Base-by-base conservation (phyloP, 164 flowering plant genomes). In the Euptelea pleiosperma region DNA sequence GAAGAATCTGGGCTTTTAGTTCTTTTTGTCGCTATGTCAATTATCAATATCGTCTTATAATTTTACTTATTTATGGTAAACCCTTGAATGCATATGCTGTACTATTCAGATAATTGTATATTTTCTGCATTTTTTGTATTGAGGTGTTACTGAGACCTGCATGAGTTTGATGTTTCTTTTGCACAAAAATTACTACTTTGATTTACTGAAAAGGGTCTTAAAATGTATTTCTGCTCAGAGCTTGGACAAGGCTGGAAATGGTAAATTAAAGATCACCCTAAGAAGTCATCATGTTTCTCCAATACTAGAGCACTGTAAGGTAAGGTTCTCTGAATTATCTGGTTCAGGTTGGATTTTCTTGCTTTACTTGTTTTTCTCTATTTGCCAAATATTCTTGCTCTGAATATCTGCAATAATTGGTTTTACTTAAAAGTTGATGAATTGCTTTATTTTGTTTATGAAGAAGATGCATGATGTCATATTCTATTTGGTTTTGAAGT, bases 221-320 rank as follows among this genome's bases (percentile, higher is more conserved):
- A 36, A 49, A 34, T 43, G 2, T 55, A 49, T 56, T 48, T 55
- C 25, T 59, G 5, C 52, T 49, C 88, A 93, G 98, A 74, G 69
- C 57, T 75, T 89, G 52, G 88, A 77, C 21, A 84, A 64, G 69
- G 77, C 63, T 67, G 78, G 73, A 55, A 72, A 76, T 60, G 82
- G 86, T 26, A 82, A 76, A 74, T 74, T 79, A 42, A 89, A 86
- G 78, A 64, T 93, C 52, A 46, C 60, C 6, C 53, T 93, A 43
- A 82, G 73, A 79, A 82, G 85, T 65, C 77, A 80, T 70, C 82
- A 78, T 47, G 81, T 83, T 52, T 72, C 78, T 42, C 90, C 87
- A 16, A 59, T 93, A 31, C 71, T 90, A 44, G 98, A 93, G 75
- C 68, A 75, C 37, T 90, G 98, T 67, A 83, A 87, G 88, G 98